Base-by-base conservation (phyloP, 2,329 filamentous ascomycete species). In the Colletotrichum magnum region DNA sequence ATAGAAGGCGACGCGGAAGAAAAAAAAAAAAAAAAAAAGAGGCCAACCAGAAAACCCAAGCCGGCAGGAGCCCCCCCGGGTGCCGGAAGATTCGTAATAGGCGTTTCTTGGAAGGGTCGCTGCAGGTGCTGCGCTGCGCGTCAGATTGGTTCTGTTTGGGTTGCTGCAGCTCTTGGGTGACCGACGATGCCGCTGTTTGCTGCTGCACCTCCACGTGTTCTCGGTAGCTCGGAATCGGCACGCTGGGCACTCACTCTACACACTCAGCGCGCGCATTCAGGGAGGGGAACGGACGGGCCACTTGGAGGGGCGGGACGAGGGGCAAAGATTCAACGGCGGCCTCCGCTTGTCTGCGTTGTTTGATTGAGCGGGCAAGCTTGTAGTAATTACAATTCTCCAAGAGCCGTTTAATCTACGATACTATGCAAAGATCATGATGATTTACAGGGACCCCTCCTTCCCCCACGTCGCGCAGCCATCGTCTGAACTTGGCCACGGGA, bases 71-170 rank as follows among this genome's bases (percentile, higher is more conserved):
- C 48, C 5, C 26, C 15, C 21, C 64, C 58, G 41, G 43, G 36
- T 68, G 52, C 41, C 41, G 51, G 36, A 51, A 26, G 51, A 69
- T 69, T 69, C 67, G 67, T 67, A 61, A 57, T 61, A 50, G 2
- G 32, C n/a, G 12, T 58, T 52, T 24, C 66, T 59, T 66, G 67
- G 67, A 18, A 32, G 32, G 32, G 58, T 28, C 18, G 24, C 48
- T 66, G 56, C 62, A 51, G 43, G 41, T 18, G 45, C 10, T 36
- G 32, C 32, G 10, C 56, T 67, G 67, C 67, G 67, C 57, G 56
- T 57, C 67, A 67, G 67, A 69, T 69, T 69, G 67, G 67, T 47
- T n/a, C n/a, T 64, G 39, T 52, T 45, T 45, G 63, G 36, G 18
- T 59, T 18, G 16, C 5, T 24, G 54, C 13, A 56, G 32, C 32